Percentiles rank a stretch among this genome's conserved stretches.
Evolutionary conservation across 2,329 filamentous ascomycete genomes (phyloP).

Genomic region (Tolypocladium tropicale): DNA sequence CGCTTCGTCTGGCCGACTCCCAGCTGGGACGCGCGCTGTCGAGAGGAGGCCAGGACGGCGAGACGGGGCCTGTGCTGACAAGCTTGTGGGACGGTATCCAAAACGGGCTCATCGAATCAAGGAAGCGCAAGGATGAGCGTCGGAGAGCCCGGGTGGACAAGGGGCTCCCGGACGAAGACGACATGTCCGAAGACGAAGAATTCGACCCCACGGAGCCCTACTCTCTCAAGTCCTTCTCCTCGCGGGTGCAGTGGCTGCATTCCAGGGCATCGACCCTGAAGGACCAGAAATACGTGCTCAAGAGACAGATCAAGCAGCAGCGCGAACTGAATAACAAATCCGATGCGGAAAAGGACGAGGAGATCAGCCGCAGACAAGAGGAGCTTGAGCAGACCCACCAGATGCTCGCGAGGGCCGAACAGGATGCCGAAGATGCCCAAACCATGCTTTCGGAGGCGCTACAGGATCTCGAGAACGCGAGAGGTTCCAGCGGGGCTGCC

Average conservation of each 20-base stretch:
- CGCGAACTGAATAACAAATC: conserved; percentile 85
- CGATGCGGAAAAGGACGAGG: conserved; percentile 58
- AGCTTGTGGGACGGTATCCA: conserved; percentile 49
- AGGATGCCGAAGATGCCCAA: conserved; percentile 28
- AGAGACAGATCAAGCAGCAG: conserved; percentile 91
- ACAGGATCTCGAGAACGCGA: conserved; percentile 33
- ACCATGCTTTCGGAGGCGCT: conserved; percentile 38
- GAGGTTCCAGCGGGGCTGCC: conserved; percentile 12
- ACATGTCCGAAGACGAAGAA: conserved; percentile 52
- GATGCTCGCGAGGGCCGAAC: conserved; percentile 25
- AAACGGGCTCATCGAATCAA: conserved; percentile 39
- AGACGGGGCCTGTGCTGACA: conserved; percentile 45
- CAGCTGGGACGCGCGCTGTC: conserved; percentile 27
- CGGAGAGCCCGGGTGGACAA: conserved; percentile 43
- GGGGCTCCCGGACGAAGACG: conserved; percentile 47
- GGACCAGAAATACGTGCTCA: conserved; percentile 81
- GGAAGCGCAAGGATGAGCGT: conserved; percentile 42
- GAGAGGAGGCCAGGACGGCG: conserved; percentile 28
- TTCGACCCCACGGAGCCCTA: conserved; percentile 51
- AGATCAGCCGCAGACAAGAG: conserved; percentile 47
- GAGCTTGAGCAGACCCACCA: conserved; percentile 38
- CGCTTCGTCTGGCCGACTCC: conserved; percentile 38
- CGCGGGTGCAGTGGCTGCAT: conserved; percentile 71
- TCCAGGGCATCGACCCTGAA: conserved; percentile 65
- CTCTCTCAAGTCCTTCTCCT: conserved; percentile 64